Evolutionary conservation across 148 eudicot genomes (phyloP), one percentile per base, ranked within the genome.

Genomic region (Nyssa sinensis): DNA sequence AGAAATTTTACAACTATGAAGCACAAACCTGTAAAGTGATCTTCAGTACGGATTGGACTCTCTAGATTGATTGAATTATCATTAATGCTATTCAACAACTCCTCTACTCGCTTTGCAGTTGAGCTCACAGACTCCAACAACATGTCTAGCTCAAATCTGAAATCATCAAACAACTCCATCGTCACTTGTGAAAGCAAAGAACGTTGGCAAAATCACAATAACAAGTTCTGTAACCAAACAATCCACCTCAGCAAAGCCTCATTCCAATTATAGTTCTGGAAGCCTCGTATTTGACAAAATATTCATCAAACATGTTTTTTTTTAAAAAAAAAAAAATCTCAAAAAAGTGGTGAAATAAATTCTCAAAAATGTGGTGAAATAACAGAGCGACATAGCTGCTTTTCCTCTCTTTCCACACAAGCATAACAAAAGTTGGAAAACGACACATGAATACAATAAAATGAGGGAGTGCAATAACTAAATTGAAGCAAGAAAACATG

Each of bases 141-240:
- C 97, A 94, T 90, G 83, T 94, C 98, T 62, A 92, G 84, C 91
- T 94, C 98, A 90, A 94, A 94, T 80, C 98, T 94, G 83, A 73
- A 80, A 75, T 31, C 63, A 59, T n/a, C 58, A 76, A 12, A 62
- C 34, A 55, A 41, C 11, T 58, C 64, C 72, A 51, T 69, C 16
- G 62, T 68, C 59, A 69, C 51, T 53, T 55, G 44, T 31, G 35
- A 21, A 64, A 33, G 9, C 58, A 49, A 66, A 9, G 19, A 4
- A 41, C 33, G 30, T 33, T 9, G 16, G 37, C 28, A 62, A 63
- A 75, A 14, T 66, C n/a, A 10, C 35, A 77, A 41, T 44, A 28
- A 28, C 66, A 34, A n/a, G n/a, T 19, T 31, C 28, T 51, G 8
- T 12, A 41, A 47, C n/a, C n/a, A n/a, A n/a, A n/a, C 62, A 77